Evolutionary conservation across 108 stramenopile species (phyloP).

Genomic region (Seminavis robusta): DNA sequence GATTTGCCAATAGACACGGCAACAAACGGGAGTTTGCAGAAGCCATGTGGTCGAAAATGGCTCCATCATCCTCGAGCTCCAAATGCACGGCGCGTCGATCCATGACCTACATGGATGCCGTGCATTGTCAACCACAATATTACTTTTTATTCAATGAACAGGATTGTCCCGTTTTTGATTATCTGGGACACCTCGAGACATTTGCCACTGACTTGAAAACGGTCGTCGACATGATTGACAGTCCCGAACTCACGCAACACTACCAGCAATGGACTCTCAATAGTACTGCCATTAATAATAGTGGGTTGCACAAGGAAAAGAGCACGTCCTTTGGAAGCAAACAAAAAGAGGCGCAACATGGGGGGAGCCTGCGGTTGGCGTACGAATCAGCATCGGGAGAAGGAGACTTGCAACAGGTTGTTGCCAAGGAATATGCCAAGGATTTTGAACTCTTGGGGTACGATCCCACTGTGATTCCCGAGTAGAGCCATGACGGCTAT

Average conservation of each 20-base stretch:
- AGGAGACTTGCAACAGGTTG: background rate
- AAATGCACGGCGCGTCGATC: background rate
- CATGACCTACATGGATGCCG: background rate
- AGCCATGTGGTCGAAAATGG: too few relatives aligned
- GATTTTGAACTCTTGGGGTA: constrained; percentile 5
- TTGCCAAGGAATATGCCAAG: background rate
- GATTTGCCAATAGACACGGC: too few relatives aligned
- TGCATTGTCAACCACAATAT: constrained; percentile 1
- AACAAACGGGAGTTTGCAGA: too few relatives aligned
- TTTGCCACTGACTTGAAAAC: constrained; percentile 1
- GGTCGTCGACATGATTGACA: background rate
- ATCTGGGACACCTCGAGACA: constrained; percentile 1
- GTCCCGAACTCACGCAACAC: background rate
- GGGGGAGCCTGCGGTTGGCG: background rate
- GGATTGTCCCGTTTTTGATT: constrained; percentile 14
- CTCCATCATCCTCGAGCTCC: too few relatives aligned
- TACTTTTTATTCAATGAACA: constrained; percentile 1
- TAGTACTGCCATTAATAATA: background rate
- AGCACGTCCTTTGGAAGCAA: background rate
- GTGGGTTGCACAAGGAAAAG: background rate
- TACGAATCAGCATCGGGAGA: background rate
- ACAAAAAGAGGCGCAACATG: background rate
- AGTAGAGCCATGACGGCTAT: too few relatives aligned
- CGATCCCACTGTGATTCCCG: too few relatives aligned
- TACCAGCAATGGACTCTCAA: background rate